These are phyloP conservation scores for Viola odorata DNA, from an alignment of 345 rosid species.

Conservation along the genomic window DNA sequence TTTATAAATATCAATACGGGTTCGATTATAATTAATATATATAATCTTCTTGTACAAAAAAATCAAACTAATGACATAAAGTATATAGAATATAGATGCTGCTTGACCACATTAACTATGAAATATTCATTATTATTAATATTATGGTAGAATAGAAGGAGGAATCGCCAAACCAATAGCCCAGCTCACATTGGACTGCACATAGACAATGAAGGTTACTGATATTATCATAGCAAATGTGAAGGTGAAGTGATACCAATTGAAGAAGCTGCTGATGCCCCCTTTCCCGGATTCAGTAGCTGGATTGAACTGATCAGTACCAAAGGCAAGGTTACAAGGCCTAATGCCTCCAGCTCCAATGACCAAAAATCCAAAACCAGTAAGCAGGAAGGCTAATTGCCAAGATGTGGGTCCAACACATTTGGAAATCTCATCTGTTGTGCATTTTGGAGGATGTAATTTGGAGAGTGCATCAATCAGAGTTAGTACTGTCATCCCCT, in stretches of 20 bases:
- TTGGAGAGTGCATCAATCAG: neutral
- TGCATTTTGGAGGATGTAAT: neutral
- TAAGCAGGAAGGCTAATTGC: neutral
- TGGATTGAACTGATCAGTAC: slow-evolving; percentile 56
- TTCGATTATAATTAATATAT: too few species aligned
- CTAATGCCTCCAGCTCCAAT: slow-evolving; percentile 46
- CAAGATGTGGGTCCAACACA: neutral
- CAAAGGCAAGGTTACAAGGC: slow-evolving; percentile 52
- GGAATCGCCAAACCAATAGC: slow-evolving; percentile 49
- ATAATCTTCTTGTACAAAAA: too few species aligned
- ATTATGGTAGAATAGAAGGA: too few species aligned
- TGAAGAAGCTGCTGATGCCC: slow-evolving; percentile 49
- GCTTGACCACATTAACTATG: too few species aligned
- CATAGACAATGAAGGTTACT: slow-evolving; percentile 38
- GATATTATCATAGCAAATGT: slow-evolving; percentile 42
- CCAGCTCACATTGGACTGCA: slow-evolving; percentile 59
- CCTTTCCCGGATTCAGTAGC: slow-evolving; percentile 34
- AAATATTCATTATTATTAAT: too few species aligned
- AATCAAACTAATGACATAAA: too few species aligned
- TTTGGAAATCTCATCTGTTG: neutral
- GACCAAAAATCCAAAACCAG: neutral
- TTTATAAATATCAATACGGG: too few species aligned
- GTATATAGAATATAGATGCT: too few species aligned
- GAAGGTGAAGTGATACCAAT: slow-evolving; percentile 50
- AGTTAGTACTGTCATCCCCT: neutral